Base-by-base conservation (phyloP, 2,329 filamentous ascomycete genomes). In the Sordariomycetes sp. region DNA sequence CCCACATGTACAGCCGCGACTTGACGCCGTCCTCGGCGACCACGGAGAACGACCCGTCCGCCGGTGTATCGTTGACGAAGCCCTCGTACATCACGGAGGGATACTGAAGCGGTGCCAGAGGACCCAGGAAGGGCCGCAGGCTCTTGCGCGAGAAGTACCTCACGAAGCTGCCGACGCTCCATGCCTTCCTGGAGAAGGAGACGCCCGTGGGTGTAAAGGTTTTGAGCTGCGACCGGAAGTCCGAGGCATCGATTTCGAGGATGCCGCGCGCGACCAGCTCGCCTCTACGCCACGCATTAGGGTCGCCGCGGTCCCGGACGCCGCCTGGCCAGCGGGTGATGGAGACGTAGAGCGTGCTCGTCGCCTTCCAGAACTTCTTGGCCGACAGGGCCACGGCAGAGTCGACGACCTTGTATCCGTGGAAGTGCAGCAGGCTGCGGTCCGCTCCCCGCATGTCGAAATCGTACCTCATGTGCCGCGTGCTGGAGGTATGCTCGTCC, bases 351-450 rank as follows among this genome's bases (percentile, higher is more conserved):
- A 87, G 73, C 0, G 82, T 86, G 22, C 77, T 83, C 1, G 82
- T 84, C 2, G 83, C 79, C 54, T 72, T 73, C 84, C 83, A 87
- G 60, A 87, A 81, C 61, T 79, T 74, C 48, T 72, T 63, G 1
- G 79, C 76, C 1, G 78, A 76, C 37, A 86, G 72, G 1, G 82
- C 80, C 0, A 82, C 79, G 0, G 79, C 80, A 3, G 83, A 78
- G 66, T 86, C 79, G 50, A 87, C 76, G 1, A 81, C 73, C 67
- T 87, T 87, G 69, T 79, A 82, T 0, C 83, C 84, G 60, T 83
- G 75, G 65, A 88, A 82, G 59, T 80, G 78, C 53, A 83, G 75
- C 54, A 70, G 71, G 52, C 74, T 70, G 16, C 79, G 80, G 60
- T 80, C 71, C 3, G 77, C 72, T 5, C 80, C 79, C 28, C 72